Conservation (phyloP, 2,329 filamentous ascomycete species). For the Periglandula ipomoeae region DNA sequence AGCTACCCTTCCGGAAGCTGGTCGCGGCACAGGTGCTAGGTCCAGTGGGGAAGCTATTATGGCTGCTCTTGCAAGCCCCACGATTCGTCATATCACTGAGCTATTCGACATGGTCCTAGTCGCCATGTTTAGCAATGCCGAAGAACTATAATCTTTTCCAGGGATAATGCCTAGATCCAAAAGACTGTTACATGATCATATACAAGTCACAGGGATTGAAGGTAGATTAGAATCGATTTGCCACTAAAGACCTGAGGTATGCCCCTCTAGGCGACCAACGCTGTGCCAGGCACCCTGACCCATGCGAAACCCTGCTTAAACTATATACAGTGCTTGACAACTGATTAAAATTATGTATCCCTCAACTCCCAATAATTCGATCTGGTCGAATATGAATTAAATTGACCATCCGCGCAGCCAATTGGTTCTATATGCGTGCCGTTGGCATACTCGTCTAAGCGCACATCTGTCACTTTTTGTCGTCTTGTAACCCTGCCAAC, state of each 20-base stretch:
- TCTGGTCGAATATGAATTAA: background rate
- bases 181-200: no score
- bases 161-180: no score
- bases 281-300: background rate
- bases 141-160: no score
- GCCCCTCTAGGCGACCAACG: background rate
- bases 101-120: no score
- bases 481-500: background rate
- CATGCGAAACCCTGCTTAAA: background rate
- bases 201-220: no score
- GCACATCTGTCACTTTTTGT: background rate
- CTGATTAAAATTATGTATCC: slow-evolving; percentile 8
- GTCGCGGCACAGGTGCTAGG: no score
- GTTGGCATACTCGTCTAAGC: slow-evolving; percentile 5
- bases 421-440: slow-evolving; percentile 5
- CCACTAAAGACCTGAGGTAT: background rate
- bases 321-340: slow-evolving; percentile 4
- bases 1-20: no score
- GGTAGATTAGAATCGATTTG: background rate
- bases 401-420: slow-evolving; percentile 1
- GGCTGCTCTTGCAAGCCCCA: no score
- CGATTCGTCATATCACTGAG: no score
- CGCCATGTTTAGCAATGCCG: no score
- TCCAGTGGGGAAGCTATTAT: no score
- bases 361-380: background rate